Evolutionary conservation across 768 basidiomycete species (phyloP), one percentile per base, ranked within the genome.

Genomic region (Austroboletus festivus): DNA sequence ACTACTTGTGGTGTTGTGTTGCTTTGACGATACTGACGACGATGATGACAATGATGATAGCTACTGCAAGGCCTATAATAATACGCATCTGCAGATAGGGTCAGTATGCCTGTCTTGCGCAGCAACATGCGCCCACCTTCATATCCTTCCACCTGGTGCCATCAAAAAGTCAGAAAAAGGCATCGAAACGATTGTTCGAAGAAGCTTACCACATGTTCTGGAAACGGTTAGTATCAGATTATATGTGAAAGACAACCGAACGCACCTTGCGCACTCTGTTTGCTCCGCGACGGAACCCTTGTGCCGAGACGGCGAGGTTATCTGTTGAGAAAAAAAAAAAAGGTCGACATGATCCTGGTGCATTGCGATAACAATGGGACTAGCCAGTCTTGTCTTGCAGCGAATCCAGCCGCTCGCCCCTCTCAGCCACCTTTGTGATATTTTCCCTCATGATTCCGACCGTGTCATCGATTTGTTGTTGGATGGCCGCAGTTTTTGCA

Each of bases 371-470:
- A 40, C 34, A 26, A 43, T 21, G n/a, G 38, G 18, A 77, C 86
- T 58, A 57, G 95, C 95, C 94, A 44, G 96, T 99, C 80, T 98
- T 98, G 72, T 96, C 95, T 70, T 97, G 95, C 55, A 98, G 71
- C 42, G 87, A 86, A 64, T 98, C 93, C 54, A 99, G 73, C 56
- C 92, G 71, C 73, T 98, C 95, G 61, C 94, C 94, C 62, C 96
- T 73, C 75, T 98, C 93, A 15, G 93, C 89, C 16, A 95, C 92
- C 70, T 92, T 91, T 52, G 85, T 89, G 62, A 99, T 97, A 71
- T 99, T 99, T 58, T 96, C 92, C 65, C 91, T 80, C 96, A 99
- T 99, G 62, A 97, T 93, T 45, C 85, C 89, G 44, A 97, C 93
- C 39, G 96, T 98, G 66, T 91, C 88, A 67, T 98, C 92, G 58